Base-by-base conservation (phyloP, 345 rosid species). In the Isatis tinctoria region DNA sequence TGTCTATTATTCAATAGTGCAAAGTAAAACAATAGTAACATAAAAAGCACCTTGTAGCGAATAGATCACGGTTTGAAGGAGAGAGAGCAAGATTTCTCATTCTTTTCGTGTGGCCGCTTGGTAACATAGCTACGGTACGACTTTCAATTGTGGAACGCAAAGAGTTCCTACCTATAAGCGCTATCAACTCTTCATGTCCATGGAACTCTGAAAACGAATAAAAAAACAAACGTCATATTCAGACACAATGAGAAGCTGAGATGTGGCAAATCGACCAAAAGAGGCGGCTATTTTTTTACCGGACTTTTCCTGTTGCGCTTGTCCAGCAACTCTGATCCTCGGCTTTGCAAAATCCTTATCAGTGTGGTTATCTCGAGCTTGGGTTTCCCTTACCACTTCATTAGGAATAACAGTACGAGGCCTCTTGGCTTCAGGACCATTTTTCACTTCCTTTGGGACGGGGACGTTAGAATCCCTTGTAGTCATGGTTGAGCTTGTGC, bases 31-130 rank as follows among this genome's bases (percentile, higher is more conserved):
- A 60, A 24, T 41, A 68, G 27, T 11, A 60, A 30, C 20, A 18
- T 28, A 35, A 69, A 37, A 24, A 17, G 33, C 49, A 77, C 80
- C 80, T 77, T 24, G 80, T 72, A 59, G 80, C 77, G 65, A 77
- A 77, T 28, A 77, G 49, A 6, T 77, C 76, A 30, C 63, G 72
- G 49, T 51, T 40, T 16, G 80, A 77, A 48, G 73, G 73, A 72
- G 80, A 77, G 24, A 77, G 69, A 58, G 80, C 76, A 52, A 77
- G 80, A 49, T 77, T 77, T 72, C 80, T 65, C 73, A 77, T 58
- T 66, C 77, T 72, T 77, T 77, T 77, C 10, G 77, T 71, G 73
- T 77, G 80, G 64, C 69, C 48, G 66, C 80, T 72, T 66, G 80
- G 80, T 30, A 71, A 49, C 80, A 77, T 77, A 49, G 69, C 37